Evolutionary conservation across 768 basidiomycete species (phyloP).

Genomic region (Strobilomyces confusus): DNA sequence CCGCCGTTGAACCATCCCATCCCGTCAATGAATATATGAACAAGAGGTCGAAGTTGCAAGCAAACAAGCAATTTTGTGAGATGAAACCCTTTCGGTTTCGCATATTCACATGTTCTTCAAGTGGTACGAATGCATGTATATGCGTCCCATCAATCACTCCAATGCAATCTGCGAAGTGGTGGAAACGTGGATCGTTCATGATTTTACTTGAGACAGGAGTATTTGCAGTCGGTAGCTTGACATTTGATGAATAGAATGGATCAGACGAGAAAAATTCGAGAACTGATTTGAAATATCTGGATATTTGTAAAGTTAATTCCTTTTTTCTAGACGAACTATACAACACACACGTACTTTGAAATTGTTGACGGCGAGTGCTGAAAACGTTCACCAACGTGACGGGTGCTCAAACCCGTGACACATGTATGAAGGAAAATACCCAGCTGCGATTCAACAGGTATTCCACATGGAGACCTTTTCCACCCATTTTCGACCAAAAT

Average conservation of each 20-base stretch:
- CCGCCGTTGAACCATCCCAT: not conserved
- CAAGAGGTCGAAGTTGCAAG: not conserved
- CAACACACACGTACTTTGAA: not conserved
- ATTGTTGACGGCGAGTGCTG: not conserved
- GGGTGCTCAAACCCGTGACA: slow-evolving; percentile 3
- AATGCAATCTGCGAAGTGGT: not conserved
- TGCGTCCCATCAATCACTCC: not conserved
- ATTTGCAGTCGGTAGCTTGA: not conserved
- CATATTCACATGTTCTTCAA: not conserved
- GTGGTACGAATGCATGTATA: not conserved
- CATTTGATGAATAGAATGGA: not conserved
- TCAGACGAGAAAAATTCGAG: not conserved
- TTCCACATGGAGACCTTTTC: not conserved
- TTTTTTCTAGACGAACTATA: not conserved
- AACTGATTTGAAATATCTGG: not conserved
- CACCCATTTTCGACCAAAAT: not conserved
- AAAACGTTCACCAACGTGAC: slow-evolving; percentile 5
- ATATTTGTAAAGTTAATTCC: not conserved
- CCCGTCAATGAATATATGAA: not conserved
- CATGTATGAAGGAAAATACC: slow-evolving; percentile 5
- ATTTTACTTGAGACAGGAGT: not conserved
- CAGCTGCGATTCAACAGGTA: not conserved
- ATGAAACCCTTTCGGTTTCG: not conserved
- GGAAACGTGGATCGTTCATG: not conserved
- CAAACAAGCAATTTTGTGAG: not conserved